Evolutionary conservation across 2,329 filamentous ascomycete genomes (phyloP).

Genomic region (Zasmidium citrigriseum): DNA sequence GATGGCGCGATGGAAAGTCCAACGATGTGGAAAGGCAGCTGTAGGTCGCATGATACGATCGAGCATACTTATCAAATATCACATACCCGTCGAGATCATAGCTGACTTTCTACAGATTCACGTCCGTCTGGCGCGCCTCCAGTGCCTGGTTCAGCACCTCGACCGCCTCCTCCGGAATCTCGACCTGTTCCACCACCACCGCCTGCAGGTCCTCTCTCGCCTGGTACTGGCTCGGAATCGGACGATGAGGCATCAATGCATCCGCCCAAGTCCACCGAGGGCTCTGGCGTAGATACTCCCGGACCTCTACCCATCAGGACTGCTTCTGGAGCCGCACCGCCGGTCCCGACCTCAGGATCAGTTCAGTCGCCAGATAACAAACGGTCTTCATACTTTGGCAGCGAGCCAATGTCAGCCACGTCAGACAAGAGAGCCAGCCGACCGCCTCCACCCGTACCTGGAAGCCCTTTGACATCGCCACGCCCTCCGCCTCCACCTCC

Average conservation of each 20-base stretch:
- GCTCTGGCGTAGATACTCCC: slow-evolving; percentile 31
- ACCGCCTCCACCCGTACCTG: slow-evolving; percentile 37
- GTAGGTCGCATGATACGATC: slow-evolving; percentile 12
- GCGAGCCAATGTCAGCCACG: slow-evolving; percentile 36
- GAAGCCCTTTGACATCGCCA: slow-evolving; percentile 38
- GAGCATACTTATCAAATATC: slow-evolving; percentile 11
- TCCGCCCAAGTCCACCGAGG: slow-evolving; percentile 40
- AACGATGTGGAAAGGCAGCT: slow-evolving; percentile 1
- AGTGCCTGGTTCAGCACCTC: slow-evolving; percentile 19
- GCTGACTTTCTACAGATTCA: slow-evolving; percentile 19
- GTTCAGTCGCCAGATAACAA: slow-evolving; percentile 36
- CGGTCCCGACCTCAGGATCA: slow-evolving; percentile 31
- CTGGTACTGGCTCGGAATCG: slow-evolving; percentile 78
- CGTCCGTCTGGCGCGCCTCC: slow-evolving; percentile 22
- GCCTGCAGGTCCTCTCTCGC: slow-evolving; percentile 51
- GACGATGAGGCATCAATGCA: slow-evolving; percentile 77
- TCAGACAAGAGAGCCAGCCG: slow-evolving; percentile 40
- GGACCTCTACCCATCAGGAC: slow-evolving; percentile 29
- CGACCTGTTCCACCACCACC: slow-evolving; percentile 40
- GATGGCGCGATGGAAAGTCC: slow-evolving; percentile 13
- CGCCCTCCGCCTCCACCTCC: slow-evolving; percentile 53
- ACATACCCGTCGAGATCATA: neutral
- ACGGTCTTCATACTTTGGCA: slow-evolving; percentile 43
- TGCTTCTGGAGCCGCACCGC: slow-evolving; percentile 38
- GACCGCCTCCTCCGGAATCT: slow-evolving; percentile 20